Evolutionary conservation across 148 eudicot species (phyloP), one percentile per base, ranked within the genome.

Genomic region (Chenopodium formosanum): DNA sequence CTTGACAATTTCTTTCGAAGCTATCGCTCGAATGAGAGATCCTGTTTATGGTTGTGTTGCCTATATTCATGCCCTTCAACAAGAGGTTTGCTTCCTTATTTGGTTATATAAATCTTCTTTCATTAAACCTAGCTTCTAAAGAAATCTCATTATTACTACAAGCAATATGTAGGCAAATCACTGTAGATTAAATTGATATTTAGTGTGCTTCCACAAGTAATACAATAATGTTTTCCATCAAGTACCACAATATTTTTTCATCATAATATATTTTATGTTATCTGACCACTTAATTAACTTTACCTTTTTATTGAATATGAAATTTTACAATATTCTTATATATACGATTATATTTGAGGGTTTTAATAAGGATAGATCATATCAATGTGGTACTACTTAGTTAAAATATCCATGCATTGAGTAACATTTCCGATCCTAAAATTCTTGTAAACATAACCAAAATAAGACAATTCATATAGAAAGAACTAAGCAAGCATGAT

Each of bases 31-130:
- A 4, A 86, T 90, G 89, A 75, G 88, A 12, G 92, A 92, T 88
- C 98, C 98, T 48, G 84, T 91, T 4, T 92, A 90, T 78, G 97
- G 98, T 22, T 94, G 97, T 78, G 91, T 94, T 82, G 82, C 91
- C 75, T 90, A 94, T 53, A 90, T 94, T 62, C 80, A 88, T 67
- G 92, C 94, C 44, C 98, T 94, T 67, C 91, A 92, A 79, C 91
- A 87, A 81, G 89, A 92, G 94, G 98, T 94, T 87, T 58, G 66
- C n/a, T 65, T 62, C 0, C 22, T 17, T 40, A 40, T 40, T 40
- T 56, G 7, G 62, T 5, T 56, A 17, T 17, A 3, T 17, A 3
- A 56, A 19, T 56, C 62, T 56, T 56, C 56, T 65, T 13, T 25
- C 1, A 2, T 1, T 40, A 0, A 40, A 40, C 44, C 44, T 40